Conservation (phyloP, 108 stramenopile species). For the Pseudonitzschia pungens region DNA sequence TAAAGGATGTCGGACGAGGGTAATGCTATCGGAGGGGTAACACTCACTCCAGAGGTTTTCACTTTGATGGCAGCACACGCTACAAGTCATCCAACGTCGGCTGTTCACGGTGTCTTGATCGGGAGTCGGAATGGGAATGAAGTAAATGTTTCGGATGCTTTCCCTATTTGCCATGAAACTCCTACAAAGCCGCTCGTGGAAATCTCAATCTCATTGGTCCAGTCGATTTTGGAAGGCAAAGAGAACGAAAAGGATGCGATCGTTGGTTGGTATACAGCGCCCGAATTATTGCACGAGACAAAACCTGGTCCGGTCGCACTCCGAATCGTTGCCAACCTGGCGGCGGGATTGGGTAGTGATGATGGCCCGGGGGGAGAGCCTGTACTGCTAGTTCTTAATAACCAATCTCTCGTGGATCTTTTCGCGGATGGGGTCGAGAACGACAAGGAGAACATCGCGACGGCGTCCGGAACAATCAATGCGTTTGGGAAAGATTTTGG, state of each 20-base stretch:
- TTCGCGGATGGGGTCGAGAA: background rate
- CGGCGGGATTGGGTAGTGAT: background rate
- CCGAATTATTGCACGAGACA: conserved; percentile 31
- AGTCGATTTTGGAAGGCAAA: conserved; percentile 6
- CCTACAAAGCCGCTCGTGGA: conserved; percentile 72
- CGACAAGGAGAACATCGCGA: conserved; percentile 1
- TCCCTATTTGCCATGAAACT: conserved; percentile 74
- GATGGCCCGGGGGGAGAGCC: background rate
- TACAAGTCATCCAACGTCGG: conserved; percentile 30
- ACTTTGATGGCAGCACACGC: conserved; percentile 58
- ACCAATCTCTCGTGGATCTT: background rate
- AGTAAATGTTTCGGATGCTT: conserved; percentile 38
- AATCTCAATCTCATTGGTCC: conserved; percentile 49
- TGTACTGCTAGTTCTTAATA: conserved; percentile 21
- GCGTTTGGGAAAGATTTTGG: conserved; percentile 56
- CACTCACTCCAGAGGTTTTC: conserved; percentile 35
- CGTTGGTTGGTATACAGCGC: conserved; percentile 77
- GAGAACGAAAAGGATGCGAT: conserved; percentile 21
- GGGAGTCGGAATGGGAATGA: conserved; percentile 28
- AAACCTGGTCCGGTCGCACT: conserved; percentile 44
- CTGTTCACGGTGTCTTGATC: conserved; percentile 64
- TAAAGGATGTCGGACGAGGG: background rate
- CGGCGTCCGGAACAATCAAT: conserved; percentile 13
- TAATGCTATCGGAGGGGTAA: conserved; percentile 2
- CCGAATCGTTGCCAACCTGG: conserved; percentile 45